A percentile compares a stretch with the other conserved stretches of the same genome.
Conservation (phyloP, 2,329 filamentous ascomycete species). For the Neofusicoccum parvum region DNA sequence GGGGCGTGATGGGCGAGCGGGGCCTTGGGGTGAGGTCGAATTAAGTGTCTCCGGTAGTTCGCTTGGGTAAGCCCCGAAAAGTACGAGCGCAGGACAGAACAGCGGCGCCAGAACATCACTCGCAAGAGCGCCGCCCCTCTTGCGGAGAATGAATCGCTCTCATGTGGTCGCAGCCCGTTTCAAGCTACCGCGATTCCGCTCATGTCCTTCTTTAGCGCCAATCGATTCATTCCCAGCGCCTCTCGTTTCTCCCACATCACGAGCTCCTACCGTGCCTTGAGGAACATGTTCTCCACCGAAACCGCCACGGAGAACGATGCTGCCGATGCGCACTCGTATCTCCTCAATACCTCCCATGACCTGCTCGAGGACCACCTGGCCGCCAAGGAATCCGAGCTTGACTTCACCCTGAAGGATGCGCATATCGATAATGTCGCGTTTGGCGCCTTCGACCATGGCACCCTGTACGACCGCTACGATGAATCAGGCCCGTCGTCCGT, state of each 20-base stretch:
- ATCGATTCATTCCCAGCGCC: conserved; percentile 20
- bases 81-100: conserved; percentile 20
- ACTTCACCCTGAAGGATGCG: conserved; percentile 32
- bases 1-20: not conserved
- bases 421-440: conserved; percentile 31
- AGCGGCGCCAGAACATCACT: conserved; percentile 19
- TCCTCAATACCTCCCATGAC: conserved; percentile 22
- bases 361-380: conserved; percentile 21
- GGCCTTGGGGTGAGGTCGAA: conserved; percentile 19
- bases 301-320: conserved; percentile 21
- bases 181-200: conserved; percentile 17
- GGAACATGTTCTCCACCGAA: conserved; percentile 23
- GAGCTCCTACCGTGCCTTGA: conserved; percentile 22
- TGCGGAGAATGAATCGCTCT: conserved; percentile 19
- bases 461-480: conserved; percentile 36
- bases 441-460: conserved; percentile 37
- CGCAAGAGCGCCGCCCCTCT: conserved; percentile 21
- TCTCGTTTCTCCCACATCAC: conserved; percentile 21
- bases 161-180: conserved; percentile 11
- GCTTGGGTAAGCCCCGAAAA: conserved; percentile 23
- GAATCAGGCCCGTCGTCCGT: conserved; percentile 44
- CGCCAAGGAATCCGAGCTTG: conserved; percentile 25
- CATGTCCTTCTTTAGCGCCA: conserved; percentile 22
- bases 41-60: conserved; percentile 19
- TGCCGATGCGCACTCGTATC: conserved; percentile 20